These are phyloP conservation scores for Trypanosoma vivax DNA, from an alignment of 208 protist species.

Conservation along the genomic window DNA sequence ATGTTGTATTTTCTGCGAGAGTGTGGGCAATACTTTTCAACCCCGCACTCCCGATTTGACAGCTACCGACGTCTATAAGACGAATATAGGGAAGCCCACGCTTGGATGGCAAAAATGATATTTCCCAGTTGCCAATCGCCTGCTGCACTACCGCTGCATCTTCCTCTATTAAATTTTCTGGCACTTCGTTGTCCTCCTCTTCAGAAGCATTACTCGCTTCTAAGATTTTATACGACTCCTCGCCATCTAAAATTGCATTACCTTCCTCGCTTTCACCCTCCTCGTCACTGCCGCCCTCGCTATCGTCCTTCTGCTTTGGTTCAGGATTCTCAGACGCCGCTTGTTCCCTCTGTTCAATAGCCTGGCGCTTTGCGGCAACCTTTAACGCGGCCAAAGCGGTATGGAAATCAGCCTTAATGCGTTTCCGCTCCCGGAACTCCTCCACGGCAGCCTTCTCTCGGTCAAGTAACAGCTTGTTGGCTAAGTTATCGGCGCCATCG, in stretches of 20 bases:
- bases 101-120: constrained; percentile 28
- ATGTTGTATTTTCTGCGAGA: constrained; percentile 41
- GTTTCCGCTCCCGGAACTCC: constrained; percentile 25
- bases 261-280: constrained; percentile 36
- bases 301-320: not conserved
- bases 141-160: constrained; percentile 15
- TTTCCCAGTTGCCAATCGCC: constrained; percentile 18
- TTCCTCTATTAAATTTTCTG: constrained; percentile 6
- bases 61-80: constrained; percentile 65
- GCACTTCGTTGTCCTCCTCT: constrained; percentile 16
- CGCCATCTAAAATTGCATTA: constrained; percentile 5
- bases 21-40: constrained; percentile 37
- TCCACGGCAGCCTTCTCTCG: constrained; percentile 12
- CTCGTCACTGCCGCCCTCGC: constrained; percentile 1
- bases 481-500: constrained; percentile 17
- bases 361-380: not conserved
- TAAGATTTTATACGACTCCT: constrained; percentile 10
- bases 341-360: too few relatives aligned
- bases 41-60: constrained; percentile 47
- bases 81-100: constrained; percentile 48
- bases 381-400: not conserved
- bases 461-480: constrained; percentile 17
- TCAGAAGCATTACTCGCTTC: constrained; percentile 8
- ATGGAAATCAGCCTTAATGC: constrained; percentile 12
- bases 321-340: too few relatives aligned